Evolutionary conservation across 2,329 filamentous ascomycete species (phyloP).

Genomic region (Fusarium torreyae): DNA sequence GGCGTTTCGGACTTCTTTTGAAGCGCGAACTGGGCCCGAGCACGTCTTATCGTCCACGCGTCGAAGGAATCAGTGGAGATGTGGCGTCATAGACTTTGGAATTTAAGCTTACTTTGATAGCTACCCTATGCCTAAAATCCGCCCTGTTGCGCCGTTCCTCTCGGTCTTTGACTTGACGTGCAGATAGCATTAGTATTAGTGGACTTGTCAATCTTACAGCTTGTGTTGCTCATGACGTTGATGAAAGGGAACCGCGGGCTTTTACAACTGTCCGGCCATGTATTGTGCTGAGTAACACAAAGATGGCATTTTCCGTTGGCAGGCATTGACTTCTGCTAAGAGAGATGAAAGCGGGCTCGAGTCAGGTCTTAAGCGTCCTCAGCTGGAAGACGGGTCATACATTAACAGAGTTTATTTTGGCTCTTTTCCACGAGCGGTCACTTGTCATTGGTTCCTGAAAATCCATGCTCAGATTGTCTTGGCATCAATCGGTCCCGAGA

Average conservation of each 20-base stretch:
- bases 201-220: background rate
- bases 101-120: constrained; percentile 19
- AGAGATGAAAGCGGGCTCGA: background rate
- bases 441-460: constrained; percentile 5
- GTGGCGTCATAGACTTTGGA: constrained; percentile 32
- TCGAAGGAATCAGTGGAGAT: constrained; percentile 10
- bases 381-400: background rate
- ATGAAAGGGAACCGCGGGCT: background rate
- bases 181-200: background rate
- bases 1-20: constrained; percentile 37
- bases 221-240: constrained; percentile 14
- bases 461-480: background rate
- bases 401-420: background rate
- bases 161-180: background rate
- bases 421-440: background rate
- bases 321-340: background rate
- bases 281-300: background rate
- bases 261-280: constrained; percentile 13
- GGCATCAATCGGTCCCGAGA: background rate
- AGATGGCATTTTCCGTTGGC: background rate
- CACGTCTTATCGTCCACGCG: background rate
- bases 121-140: constrained; percentile 20
- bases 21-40: constrained; percentile 21
- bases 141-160: background rate
- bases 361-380: background rate